Base-by-base conservation (phyloP, 2,329 filamentous ascomycete species). In the Apiospora rasikravindrae region DNA sequence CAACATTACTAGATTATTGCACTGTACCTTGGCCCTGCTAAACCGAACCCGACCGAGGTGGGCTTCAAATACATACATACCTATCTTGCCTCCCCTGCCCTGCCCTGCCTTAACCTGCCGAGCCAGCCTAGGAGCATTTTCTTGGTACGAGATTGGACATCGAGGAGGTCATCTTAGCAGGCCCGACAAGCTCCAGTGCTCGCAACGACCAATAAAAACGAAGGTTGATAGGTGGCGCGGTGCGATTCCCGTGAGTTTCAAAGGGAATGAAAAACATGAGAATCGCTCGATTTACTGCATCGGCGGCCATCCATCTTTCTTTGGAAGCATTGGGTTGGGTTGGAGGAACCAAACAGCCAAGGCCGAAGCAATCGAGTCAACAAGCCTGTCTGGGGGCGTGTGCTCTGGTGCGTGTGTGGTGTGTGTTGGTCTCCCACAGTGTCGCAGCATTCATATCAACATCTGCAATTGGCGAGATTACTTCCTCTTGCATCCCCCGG, bases 401-500 rank as follows among this genome's bases (percentile, higher is more conserved):
- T 42, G 40, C 40, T 42, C 40, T 42, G 7, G n/a, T 24, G n/a
- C 26, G 67, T 70, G 61, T 51, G 6, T 44, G 33, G 24, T 66
- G 51, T 57, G 49, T 11, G 29, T 40, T 64, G 67, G 26, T 49
- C 67, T 49, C 37, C 71, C 57, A 74, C 73, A 75, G 72, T 76
- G 76, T 76, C 71, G 75, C 73, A 77, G 70, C 74, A 74, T 11
- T 76, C 75, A 75, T 76, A 74, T 76, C 74, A 76, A 70, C 74
- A 68, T 70, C 69, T 44, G 64, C 72, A 71, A 74, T 78, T 78
- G 76, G 76, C 76, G 76, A 78, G 74, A 78, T 78, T 78, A 74
- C 73, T 75, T 73, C 73, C 73, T 73, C 69, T 64, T 73, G 69
- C 57, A 40, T 40, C 33, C 57, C 53, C 57, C 19, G 70, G 29